Evolutionary conservation across 306 rosid genomes (phyloP).

Genomic region (Carpinus fangiana): DNA sequence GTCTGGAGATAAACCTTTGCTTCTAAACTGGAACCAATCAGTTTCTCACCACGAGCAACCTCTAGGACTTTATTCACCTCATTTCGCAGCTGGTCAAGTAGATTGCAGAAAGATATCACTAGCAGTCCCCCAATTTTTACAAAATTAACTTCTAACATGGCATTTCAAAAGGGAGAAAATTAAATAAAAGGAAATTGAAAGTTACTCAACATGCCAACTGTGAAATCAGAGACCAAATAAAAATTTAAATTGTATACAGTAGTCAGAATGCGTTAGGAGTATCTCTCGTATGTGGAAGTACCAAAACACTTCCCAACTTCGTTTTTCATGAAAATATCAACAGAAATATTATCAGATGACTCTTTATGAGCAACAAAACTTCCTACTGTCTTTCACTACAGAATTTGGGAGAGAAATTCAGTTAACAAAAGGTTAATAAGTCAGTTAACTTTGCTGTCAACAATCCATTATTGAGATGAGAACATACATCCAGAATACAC

Average conservation of each 20-base stretch:
- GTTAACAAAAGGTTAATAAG: background rate
- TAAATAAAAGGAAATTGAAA: background rate
- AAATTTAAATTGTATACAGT: background rate
- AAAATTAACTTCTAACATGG: background rate
- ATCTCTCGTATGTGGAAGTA: background rate
- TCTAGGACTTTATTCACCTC: constrained; percentile 93
- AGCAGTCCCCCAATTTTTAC: background rate
- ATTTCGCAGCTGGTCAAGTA: constrained; percentile 72
- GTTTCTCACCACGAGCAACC: constrained; percentile 71
- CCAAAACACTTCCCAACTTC: background rate
- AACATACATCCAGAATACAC: constrained; percentile 9
- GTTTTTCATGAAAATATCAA: background rate
- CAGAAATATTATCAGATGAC: background rate
- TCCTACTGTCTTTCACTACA: background rate
- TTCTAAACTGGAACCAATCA: constrained; percentile 91
- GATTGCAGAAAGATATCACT: background rate
- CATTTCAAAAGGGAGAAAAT: background rate
- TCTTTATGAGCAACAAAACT: constrained; percentile 7
- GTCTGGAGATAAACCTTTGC: constrained; percentile 80
- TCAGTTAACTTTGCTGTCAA: background rate
- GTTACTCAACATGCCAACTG: background rate
- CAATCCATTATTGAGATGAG: background rate
- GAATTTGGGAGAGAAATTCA: background rate
- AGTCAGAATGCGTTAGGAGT: background rate
- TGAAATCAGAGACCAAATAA: background rate